These are phyloP conservation scores for Mesotaenium endlicherianum DNA, from an alignment of 139 green algal species.

Conservation along the genomic window DNA sequence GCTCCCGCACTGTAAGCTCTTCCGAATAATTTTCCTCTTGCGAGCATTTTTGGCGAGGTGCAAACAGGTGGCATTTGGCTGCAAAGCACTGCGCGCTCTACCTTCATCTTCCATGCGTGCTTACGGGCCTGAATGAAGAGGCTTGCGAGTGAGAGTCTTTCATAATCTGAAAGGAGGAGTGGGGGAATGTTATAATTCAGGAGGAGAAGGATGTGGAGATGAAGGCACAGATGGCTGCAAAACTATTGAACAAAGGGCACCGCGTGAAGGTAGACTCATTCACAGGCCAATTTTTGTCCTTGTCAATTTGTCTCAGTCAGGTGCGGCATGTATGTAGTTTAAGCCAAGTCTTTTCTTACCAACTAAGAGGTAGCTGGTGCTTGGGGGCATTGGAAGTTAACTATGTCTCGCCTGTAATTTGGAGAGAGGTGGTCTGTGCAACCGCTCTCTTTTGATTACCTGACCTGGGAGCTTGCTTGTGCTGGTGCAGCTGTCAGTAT, in stretches of 20 bases:
- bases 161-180: not conserved
- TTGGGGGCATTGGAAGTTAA: no score
- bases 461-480: no score
- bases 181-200: not conserved
- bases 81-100: not conserved
- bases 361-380: no score
- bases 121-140: not conserved
- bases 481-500: no score
- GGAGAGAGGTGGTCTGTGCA: no score
- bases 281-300: no score
- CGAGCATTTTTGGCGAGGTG: not conserved
- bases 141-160: not conserved
- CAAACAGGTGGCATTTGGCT: not conserved
- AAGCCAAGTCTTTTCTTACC: no score
- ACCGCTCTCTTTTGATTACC: no score
- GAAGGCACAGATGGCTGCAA: constrained; percentile 3
- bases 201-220: constrained; percentile 16
- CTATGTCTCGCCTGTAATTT: no score
- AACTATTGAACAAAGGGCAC: not conserved
- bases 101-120: not conserved
- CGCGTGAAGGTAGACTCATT: constrained; percentile 18
- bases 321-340: no score
- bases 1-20: constrained; percentile 11
- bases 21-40: not conserved
- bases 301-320: no score